Percentiles rank a stretch among this genome's conserved stretches.
phyloP scores from a whole-genome alignment of 2,329 filamentous ascomycete species.

The Paracoccidioides lutzii region DNA sequence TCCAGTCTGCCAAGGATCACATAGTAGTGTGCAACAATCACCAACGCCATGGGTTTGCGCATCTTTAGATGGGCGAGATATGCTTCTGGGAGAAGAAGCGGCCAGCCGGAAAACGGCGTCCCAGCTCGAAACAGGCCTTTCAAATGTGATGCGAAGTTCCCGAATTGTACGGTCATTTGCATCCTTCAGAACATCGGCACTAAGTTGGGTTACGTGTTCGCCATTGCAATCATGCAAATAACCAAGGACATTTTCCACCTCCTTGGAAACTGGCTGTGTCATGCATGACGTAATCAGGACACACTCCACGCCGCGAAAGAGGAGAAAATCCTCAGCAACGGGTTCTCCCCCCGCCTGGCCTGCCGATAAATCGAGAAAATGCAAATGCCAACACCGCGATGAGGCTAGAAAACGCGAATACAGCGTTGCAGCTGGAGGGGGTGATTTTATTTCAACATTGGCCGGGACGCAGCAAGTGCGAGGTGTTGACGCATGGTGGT shows the following conservation, averaged over 20 bases:
- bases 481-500: slow-evolving; percentile 18
- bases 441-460: slow-evolving; percentile 16
- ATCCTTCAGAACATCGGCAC: slow-evolving; percentile 12
- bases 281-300: slow-evolving; percentile 15
- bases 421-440: slow-evolving; percentile 19
- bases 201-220: slow-evolving; percentile 10
- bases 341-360: slow-evolving; percentile 10
- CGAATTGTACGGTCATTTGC: slow-evolving; percentile 15
- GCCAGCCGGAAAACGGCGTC: slow-evolving; percentile 41
- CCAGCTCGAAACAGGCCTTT: slow-evolving; percentile 12
- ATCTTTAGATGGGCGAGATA: slow-evolving; percentile 51
- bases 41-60: slow-evolving; percentile 48
- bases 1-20: slow-evolving; percentile 50
- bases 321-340: slow-evolving; percentile 15
- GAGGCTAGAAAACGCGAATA: slow-evolving; percentile 21
- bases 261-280: slow-evolving; percentile 10
- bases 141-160: slow-evolving; percentile 13
- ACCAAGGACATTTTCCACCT: slow-evolving; percentile 12
- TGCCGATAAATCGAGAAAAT: slow-evolving; percentile 13
- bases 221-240: slow-evolving; percentile 13
- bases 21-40: slow-evolving; percentile 54
- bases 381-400: slow-evolving; percentile 22
- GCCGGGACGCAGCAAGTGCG: slow-evolving; percentile 17
- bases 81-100: slow-evolving; percentile 51
- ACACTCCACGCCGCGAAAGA: slow-evolving; percentile 19